Evolutionary conservation across 2,329 filamentous ascomycete species (phyloP).

Genomic region (Sphaceloma murrayae): DNA sequence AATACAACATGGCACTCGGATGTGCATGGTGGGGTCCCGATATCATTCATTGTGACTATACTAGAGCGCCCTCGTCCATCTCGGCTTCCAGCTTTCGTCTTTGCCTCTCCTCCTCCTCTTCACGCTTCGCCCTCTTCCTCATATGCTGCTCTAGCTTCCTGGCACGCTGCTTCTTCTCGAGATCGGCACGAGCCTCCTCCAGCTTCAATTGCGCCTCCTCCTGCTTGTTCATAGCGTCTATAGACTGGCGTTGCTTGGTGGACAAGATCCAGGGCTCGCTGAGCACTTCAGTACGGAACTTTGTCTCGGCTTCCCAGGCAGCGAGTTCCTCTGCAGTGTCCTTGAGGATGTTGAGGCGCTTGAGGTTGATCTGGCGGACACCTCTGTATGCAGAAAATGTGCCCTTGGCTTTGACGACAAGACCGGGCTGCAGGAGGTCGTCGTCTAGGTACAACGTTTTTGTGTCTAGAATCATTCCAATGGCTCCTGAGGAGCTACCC

Average conservation of each 20-base stretch:
- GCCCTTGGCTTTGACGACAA: conserved; percentile 48
- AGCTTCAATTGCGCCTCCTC: conserved; percentile 30
- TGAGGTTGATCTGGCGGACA: conserved; percentile 45
- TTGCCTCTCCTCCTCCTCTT: conserved; percentile 26
- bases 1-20: no score
- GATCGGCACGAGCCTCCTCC: conserved; percentile 28
- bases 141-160: conserved; percentile 31
- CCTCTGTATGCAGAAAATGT: conserved; percentile 44
- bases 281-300: conserved; percentile 43
- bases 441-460: conserved; percentile 34
- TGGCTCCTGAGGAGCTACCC: not conserved
- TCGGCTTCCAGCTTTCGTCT: conserved; percentile 32
- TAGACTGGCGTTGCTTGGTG: conserved; percentile 33
- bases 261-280: conserved; percentile 45
- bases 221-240: conserved; percentile 32
- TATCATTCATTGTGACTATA: no score
- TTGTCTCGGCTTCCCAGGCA: conserved; percentile 43
- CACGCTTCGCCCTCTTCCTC: conserved; percentile 27
- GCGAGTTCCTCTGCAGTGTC: conserved; percentile 47
- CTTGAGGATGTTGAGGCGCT: conserved; percentile 41
- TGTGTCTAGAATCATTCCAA: not conserved
- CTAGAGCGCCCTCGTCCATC: conserved; percentile 34
- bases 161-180: conserved; percentile 28
- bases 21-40: no score
- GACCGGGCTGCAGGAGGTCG: conserved; percentile 36